Evolutionary conservation across 805 yeast species (phyloP), one percentile per base, ranked within the genome.

Genomic region (Priceomyces castillae): DNA sequence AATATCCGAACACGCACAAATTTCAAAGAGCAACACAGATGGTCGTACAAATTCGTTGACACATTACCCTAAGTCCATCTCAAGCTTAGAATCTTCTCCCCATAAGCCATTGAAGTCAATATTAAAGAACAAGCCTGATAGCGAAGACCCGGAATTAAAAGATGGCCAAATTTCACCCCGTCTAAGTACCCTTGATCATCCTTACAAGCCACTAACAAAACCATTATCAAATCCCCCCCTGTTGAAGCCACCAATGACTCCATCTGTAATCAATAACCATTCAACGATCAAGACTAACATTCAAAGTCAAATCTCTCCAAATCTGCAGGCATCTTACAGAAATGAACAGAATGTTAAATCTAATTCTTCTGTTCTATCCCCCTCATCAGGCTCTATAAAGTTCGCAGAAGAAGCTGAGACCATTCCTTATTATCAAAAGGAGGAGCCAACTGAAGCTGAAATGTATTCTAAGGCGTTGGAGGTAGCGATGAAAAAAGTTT

Each of bases 401-500:
- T 70, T 70, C 40, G 54, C 54, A 30, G 69, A 67, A 5, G 57
- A 57, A 9, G 69, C 67, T 7, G 70, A 69, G 44, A 69, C 73
- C 5, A 69, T 69, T 30, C 67, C 69, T 1, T 11, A 28, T n/a
- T 50, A 53, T 17, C 30, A 40, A 9, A 34, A 41, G 17, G 41
- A 44, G 17, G 39, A 34, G 23, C 14, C 28, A 28, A 40, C 30
- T 18, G 35, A 19, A 19, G 57, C 77, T 20, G 74, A 74, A 19
- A 7, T 19, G 5, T 81, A 81, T 51, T 69, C 68, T 16, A 64
- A 65, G 49, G 86, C 86, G 0, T 65, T 74, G 47, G 75, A 74
- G 48, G 74, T 76, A 11, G 86, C 87, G 0, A 64, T 72, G 57
- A 71, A 68, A 46, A 78, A 70, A 45, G 85, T 81, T 1, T 80